A percentile compares a stretch with the other conserved stretches of the same genome.
Evolutionary conservation across 805 yeast genomes (phyloP).

Genomic region (Metschnikowia anglica): DNA sequence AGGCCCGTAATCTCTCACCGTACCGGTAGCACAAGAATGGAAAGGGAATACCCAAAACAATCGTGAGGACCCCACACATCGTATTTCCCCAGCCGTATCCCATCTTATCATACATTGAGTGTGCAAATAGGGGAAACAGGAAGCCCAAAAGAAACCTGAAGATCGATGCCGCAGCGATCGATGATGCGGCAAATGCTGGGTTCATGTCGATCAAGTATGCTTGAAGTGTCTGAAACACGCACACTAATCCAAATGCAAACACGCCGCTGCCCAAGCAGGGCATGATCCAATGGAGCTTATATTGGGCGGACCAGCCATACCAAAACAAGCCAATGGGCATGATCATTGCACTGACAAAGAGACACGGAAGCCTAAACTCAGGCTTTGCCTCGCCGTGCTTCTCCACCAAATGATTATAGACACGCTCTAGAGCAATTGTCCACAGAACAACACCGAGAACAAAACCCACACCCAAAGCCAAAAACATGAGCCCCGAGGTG

Average conservation of each 20-base stretch:
- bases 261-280: conserved; percentile 38
- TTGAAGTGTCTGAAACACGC: conserved; percentile 40
- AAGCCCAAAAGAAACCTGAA: conserved; percentile 41
- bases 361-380: conserved; percentile 39
- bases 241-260: conserved; percentile 37
- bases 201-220: conserved; percentile 42
- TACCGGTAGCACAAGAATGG: conserved; percentile 36
- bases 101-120: conserved; percentile 33
- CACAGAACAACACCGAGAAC: conserved; percentile 32
- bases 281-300: conserved; percentile 38
- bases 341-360: conserved; percentile 32
- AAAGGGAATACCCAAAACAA: conserved; percentile 38
- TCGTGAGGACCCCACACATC: conserved; percentile 36
- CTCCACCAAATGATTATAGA: conserved; percentile 26
- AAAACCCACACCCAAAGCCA: conserved; percentile 42
- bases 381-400: conserved; percentile 38
- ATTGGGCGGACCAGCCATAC: conserved; percentile 43
- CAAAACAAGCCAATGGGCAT: conserved; percentile 39
- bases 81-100: conserved; percentile 45
- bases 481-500: conserved; percentile 37
- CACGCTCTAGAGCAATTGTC: conserved; percentile 28
- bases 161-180: conserved; percentile 44
- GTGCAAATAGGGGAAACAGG: conserved; percentile 39
- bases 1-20: conserved; percentile 36
- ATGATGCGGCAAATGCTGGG: conserved; percentile 37